A percentile compares a stretch with the other conserved stretches of the same genome.
phyloP scores from a whole-genome alignment of 2,329 filamentous ascomycete genomes.

The Clonostachys solani region DNA sequence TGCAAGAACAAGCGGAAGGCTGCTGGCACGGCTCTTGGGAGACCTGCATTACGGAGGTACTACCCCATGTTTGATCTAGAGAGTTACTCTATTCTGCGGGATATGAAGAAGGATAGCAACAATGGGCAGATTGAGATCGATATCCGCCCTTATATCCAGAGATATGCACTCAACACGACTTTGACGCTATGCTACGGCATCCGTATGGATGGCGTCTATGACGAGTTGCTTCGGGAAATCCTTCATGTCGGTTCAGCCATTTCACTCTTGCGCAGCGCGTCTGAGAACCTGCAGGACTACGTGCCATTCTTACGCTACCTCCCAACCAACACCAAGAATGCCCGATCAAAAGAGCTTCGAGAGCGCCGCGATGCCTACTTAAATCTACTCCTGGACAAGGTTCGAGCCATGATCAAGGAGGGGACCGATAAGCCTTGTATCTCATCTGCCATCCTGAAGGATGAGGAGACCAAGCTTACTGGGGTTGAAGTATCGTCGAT shows the following conservation, averaged over 20 bases:
- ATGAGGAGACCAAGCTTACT: constrained; percentile 45
- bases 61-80: constrained; percentile 81
- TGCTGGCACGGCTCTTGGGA: constrained; percentile 73
- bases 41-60: constrained; percentile 71
- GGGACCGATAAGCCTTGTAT: constrained; percentile 51
- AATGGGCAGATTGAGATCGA: constrained; percentile 62
- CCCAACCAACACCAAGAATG: constrained; percentile 47
- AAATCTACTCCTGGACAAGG: constrained; percentile 41
- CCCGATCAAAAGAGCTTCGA: constrained; percentile 37
- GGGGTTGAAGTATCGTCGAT: constrained; percentile 49
- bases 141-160: constrained; percentile 68
- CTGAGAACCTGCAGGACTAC: constrained; percentile 50
- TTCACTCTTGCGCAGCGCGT: constrained; percentile 41
- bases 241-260: constrained; percentile 48
- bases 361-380: constrained; percentile 43
- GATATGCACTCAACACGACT: constrained; percentile 73
- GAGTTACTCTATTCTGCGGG: constrained; percentile 65
- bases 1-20: constrained; percentile 75
- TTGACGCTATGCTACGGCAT: constrained; percentile 77
- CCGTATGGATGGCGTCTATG: constrained; percentile 53
- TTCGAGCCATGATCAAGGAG: constrained; percentile 43
- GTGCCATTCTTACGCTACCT: constrained; percentile 42
- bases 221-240: constrained; percentile 45
- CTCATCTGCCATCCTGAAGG: constrained; percentile 47
- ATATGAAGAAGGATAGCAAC: constrained; percentile 62